phyloP scores from a whole-genome alignment of 208 protist genomes.

The Polymyxa betae region DNA sequence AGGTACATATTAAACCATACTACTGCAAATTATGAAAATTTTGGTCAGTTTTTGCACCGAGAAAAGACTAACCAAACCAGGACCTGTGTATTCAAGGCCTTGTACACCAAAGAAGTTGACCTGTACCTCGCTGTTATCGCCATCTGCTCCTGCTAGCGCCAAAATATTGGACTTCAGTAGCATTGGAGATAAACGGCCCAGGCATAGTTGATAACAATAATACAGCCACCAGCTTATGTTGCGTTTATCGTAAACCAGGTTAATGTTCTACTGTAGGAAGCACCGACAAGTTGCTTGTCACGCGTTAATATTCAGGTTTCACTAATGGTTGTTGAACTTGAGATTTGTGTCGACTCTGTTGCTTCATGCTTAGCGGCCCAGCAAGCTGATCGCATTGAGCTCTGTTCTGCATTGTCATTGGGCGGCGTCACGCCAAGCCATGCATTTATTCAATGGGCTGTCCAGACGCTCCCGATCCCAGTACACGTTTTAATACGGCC shows the following conservation, averaged over 20 bases:
- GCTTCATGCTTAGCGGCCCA: not conserved
- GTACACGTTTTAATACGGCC: slow-evolving; percentile 28
- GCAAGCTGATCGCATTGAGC: not conserved
- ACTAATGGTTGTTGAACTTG: not conserved
- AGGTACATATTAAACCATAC: not conserved
- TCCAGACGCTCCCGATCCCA: not conserved
- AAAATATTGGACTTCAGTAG: too few relatives aligned
- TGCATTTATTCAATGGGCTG: not conserved
- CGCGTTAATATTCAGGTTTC: too few relatives aligned
- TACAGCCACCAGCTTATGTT: too few relatives aligned
- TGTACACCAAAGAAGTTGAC: not conserved
- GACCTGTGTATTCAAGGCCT: not conserved
- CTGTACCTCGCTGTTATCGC: too few relatives aligned
- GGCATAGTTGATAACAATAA: too few relatives aligned
- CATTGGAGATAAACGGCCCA: too few relatives aligned
- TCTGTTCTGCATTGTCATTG: not conserved
- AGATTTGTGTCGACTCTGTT: not conserved
- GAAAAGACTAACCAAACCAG: not conserved
- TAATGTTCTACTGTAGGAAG: too few relatives aligned
- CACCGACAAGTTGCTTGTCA: too few relatives aligned
- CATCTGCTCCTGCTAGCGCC: too few relatives aligned
- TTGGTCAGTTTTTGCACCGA: not conserved
- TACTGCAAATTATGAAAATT: not conserved
- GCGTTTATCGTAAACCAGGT: too few relatives aligned
- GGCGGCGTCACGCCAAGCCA: not conserved